Conservation (phyloP, 257 asterid genomes). For the Solanum tacnaense region DNA sequence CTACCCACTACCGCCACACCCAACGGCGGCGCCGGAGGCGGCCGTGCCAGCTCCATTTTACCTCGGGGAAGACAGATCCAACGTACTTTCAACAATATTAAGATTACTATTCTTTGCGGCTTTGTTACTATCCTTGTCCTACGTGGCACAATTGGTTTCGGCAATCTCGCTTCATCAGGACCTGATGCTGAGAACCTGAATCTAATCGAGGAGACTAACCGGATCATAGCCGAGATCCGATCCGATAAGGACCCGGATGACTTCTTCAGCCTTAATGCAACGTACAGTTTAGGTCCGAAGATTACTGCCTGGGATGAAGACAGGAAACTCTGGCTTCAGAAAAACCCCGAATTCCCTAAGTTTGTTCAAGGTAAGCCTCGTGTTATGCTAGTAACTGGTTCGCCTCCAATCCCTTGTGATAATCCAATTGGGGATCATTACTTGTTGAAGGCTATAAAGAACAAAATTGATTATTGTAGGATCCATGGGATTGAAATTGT, state of each 20-base stretch:
- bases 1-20: conserved; percentile 37
- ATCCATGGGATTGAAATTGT: conserved; percentile 91
- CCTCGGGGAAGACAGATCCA: conserved; percentile 72
- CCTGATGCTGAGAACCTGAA: conserved; percentile 58
- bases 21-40: conserved; percentile 17
- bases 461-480: conserved; percentile 90
- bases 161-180: conserved; percentile 48
- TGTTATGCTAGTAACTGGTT: conserved; percentile 74
- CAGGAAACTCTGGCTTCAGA: conserved; percentile 59
- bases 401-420: conserved; percentile 76
- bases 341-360: conserved; percentile 57
- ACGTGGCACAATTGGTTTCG: conserved; percentile 82
- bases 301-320: conserved; percentile 58
- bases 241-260: conserved; percentile 53
- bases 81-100: conserved; percentile 61
- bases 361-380: conserved; percentile 59
- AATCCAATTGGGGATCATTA: conserved; percentile 93
- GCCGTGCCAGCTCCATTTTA: conserved; percentile 28
- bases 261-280: conserved; percentile 22
- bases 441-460: conserved; percentile 60
- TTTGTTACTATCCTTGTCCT: conserved; percentile 77
- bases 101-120: conserved; percentile 78
- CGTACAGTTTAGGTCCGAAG: conserved; percentile 55
- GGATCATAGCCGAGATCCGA: conserved; percentile 72
- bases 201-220: conserved; percentile 55